These are phyloP conservation scores for Blastobotrys aristatus DNA, from an alignment of 1,139 yeast species.

Conservation along the genomic window DNA sequence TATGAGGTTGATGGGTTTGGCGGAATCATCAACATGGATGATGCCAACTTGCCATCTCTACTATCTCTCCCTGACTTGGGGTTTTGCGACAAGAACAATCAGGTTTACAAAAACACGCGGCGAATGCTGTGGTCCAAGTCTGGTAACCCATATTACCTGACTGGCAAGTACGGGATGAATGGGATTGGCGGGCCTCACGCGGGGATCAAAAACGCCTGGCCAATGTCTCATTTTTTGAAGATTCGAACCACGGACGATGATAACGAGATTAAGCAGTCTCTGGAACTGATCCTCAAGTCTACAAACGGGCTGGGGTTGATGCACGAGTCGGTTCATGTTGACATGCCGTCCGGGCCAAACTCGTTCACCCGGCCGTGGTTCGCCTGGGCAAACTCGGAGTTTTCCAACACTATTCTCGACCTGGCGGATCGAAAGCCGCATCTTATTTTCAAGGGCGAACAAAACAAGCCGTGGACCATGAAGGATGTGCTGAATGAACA, in stretches of 20 bases:
- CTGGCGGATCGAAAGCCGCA: constrained; percentile 72
- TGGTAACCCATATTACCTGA: constrained; percentile 75
- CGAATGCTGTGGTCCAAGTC: constrained; percentile 61
- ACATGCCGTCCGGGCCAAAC: constrained; percentile 40
- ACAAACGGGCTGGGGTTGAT: constrained; percentile 75
- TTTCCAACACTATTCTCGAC: constrained; percentile 76
- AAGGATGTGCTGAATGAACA: not conserved
- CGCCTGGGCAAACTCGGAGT: constrained; percentile 92
- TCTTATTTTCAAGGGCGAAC: constrained; percentile 46
- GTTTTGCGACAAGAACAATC: constrained; percentile 47
- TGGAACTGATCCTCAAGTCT: constrained; percentile 50
- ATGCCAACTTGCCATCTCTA: constrained; percentile 83
- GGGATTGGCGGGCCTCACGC: constrained; percentile 93
- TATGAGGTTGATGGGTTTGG: constrained; percentile 91
- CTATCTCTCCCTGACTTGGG: constrained; percentile 81
- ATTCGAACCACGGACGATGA: constrained; percentile 74
- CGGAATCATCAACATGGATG: constrained; percentile 71
- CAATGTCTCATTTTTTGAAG: constrained; percentile 71
- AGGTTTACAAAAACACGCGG: constrained; percentile 71
- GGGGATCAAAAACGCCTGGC: constrained; percentile 82
- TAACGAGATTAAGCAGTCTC: constrained; percentile 51
- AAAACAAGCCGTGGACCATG: constrained; percentile 19
- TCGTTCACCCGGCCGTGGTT: constrained; percentile 73
- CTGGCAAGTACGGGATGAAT: constrained; percentile 52
- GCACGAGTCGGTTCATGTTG: constrained; percentile 78